phyloP scores from a whole-genome alignment of 2,329 filamentous ascomycete genomes.

The Helotiales sp. region DNA sequence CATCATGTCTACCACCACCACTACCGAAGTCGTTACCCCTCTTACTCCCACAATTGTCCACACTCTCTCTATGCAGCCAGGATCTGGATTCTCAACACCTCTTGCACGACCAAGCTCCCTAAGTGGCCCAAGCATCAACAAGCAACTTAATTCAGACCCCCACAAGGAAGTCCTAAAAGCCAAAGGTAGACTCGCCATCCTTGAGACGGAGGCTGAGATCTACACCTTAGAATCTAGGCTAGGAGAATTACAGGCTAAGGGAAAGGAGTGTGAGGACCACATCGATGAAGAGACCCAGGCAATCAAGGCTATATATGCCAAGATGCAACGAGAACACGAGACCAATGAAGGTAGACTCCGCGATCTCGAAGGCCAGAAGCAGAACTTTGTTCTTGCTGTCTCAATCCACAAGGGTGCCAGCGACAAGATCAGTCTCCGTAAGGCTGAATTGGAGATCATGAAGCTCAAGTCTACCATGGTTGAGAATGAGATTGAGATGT shows the following conservation, averaged over 20 bases:
- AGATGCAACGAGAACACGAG: neutral
- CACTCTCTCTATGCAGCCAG: no score
- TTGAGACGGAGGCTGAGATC: neutral
- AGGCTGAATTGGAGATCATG: conserved; percentile 6
- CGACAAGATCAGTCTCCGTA: neutral
- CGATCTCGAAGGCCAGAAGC: neutral
- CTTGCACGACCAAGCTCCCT: no score
- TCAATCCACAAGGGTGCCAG: neutral
- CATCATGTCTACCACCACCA: neutral
- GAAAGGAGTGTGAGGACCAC: neutral
- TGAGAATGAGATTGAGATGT: neutral
- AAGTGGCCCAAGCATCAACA: no score
- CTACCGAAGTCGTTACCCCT: neutral
- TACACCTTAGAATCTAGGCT: neutral
- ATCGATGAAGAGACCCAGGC: neutral
- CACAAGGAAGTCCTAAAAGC: neutral
- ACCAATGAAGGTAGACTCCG: neutral
- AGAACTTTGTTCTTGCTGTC: neutral
- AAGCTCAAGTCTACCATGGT: conserved; percentile 5
- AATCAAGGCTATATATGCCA: neutral
- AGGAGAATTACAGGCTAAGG: neutral
- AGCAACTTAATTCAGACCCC: neutral
- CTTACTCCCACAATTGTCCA: neutral
- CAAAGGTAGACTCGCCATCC: neutral
- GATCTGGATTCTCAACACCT: no score